These are phyloP conservation scores for Castanea mollissima DNA, from an alignment of 306 rosid genomes.

Conservation along the genomic window DNA sequence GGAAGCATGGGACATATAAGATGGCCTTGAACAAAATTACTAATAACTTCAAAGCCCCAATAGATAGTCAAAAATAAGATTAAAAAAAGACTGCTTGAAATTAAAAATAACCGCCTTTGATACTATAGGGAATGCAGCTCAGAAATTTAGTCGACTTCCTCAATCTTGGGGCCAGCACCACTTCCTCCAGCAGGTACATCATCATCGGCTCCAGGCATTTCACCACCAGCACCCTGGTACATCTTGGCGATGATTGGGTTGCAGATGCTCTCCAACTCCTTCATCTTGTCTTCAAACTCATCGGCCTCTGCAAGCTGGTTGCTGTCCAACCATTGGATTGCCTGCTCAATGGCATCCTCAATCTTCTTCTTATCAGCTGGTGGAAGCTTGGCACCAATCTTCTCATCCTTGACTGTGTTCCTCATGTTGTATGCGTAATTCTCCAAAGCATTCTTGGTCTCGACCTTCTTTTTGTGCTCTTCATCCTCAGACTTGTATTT, in stretches of 20 bases:
- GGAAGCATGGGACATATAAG: background rate
- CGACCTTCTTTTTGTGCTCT: slow-evolving; percentile 65
- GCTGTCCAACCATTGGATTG: slow-evolving; percentile 67
- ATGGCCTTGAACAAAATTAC: background rate
- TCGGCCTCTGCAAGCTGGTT: slow-evolving; percentile 68
- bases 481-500: slow-evolving; percentile 78
- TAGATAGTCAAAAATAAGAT: background rate
- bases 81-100: background rate
- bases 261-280: slow-evolving; percentile 76
- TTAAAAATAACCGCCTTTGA: background rate
- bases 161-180: slow-evolving; percentile 78
- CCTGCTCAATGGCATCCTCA: slow-evolving; percentile 57
- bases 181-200: slow-evolving; percentile 46
- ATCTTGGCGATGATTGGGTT: slow-evolving; percentile 78
- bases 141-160: slow-evolving; percentile 58
- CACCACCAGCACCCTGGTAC: slow-evolving; percentile 71
- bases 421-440: slow-evolving; percentile 69
- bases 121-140: background rate
- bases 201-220: slow-evolving; percentile 48
- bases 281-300: slow-evolving; percentile 77
- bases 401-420: slow-evolving; percentile 61
- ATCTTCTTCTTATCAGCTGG: slow-evolving; percentile 66
- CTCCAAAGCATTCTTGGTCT: slow-evolving; percentile 66
- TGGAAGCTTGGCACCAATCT: slow-evolving; percentile 54
- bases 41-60: background rate